These are phyloP conservation scores for Aspergillus biplanus DNA, from an alignment of 495 filamentous ascomycete species.

Conservation along the genomic window DNA sequence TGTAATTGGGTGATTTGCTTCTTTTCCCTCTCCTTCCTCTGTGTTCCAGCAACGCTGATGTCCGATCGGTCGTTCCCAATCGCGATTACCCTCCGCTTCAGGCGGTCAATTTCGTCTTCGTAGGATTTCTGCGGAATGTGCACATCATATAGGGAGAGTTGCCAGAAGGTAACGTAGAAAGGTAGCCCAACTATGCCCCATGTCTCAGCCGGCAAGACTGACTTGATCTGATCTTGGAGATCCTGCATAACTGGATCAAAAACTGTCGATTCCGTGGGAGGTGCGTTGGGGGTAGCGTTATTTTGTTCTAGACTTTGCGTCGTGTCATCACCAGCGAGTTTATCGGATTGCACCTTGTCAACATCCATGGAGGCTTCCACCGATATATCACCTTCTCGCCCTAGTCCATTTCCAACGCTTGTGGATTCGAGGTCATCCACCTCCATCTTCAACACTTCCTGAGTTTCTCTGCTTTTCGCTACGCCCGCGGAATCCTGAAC, in stretches of 20 bases:
- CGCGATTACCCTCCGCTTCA: slow-evolving; percentile 61
- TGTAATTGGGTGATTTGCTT: slow-evolving; percentile 61
- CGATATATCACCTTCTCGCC: slow-evolving; percentile 20
- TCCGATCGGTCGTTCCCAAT: slow-evolving; percentile 74
- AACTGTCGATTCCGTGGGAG: slow-evolving; percentile 39
- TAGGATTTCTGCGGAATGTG: slow-evolving; percentile 74
- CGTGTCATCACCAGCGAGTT: slow-evolving; percentile 11
- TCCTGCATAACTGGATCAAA: slow-evolving; percentile 77
- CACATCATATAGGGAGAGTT: slow-evolving; percentile 80
- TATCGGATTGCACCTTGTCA: slow-evolving; percentile 36
- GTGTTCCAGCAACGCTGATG: slow-evolving; percentile 61
- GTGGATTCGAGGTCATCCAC: slow-evolving; percentile 41
- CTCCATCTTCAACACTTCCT: slow-evolving; percentile 31
- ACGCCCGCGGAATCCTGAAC: slow-evolving; percentile 30
- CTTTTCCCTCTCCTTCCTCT: slow-evolving; percentile 66
- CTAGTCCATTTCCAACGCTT: slow-evolving; percentile 30
- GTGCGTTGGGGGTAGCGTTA: slow-evolving; percentile 13
- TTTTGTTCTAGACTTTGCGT: slow-evolving; percentile 12
- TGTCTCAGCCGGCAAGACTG: slow-evolving; percentile 60
- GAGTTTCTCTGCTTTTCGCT: slow-evolving; percentile 24
- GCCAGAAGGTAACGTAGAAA: slow-evolving; percentile 95
- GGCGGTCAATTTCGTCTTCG: slow-evolving; percentile 64
- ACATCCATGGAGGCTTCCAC: slow-evolving; percentile 41
- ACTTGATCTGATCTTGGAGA: slow-evolving; percentile 69
- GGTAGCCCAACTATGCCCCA: slow-evolving; percentile 70